A percentile compares a stretch with the other conserved stretches of the same genome.
Evolutionary conservation across 2,329 filamentous ascomycete genomes (phyloP).

Genomic region (Mariannaea elegans): DNA sequence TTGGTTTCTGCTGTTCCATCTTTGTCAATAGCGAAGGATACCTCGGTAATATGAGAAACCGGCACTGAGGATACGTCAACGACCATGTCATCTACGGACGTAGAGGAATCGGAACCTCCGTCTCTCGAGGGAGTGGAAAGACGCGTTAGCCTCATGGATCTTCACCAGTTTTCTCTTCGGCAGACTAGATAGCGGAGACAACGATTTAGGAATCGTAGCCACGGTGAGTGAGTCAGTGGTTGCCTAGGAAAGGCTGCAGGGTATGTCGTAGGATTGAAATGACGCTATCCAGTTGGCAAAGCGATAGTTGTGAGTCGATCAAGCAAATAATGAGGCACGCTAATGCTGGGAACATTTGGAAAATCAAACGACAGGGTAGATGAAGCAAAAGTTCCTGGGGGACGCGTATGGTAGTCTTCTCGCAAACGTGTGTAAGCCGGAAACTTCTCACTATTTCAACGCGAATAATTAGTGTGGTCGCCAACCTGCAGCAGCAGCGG

Average conservation of each 20-base stretch:
- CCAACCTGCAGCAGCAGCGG: not conserved
- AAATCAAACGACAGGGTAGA: not conserved
- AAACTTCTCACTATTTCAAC: too few species aligned
- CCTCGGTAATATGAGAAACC: constrained; percentile 27
- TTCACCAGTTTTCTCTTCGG: constrained; percentile 9
- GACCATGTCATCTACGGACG: constrained; percentile 6
- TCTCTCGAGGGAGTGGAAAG: not conserved
- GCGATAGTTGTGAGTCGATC: not conserved
- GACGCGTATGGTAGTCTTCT: too few species aligned
- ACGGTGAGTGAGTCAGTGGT: constrained; percentile 16
- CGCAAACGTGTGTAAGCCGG: too few species aligned
- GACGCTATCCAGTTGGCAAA: not conserved
- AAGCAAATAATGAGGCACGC: not conserved
- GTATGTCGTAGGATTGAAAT: not conserved
- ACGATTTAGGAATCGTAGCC: not conserved
- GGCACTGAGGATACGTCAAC: constrained; percentile 6
- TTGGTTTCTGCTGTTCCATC: constrained; percentile 6
- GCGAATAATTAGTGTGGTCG: not conserved
- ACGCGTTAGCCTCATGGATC: constrained; percentile 10
- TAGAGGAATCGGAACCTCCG: constrained; percentile 21
- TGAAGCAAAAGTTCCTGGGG: constrained; percentile 11
- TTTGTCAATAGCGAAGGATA: constrained; percentile 10
- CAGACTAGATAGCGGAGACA: not conserved
- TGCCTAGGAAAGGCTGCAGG: constrained; percentile 8
- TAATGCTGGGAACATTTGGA: not conserved